Evolutionary conservation across 139 green algal species (phyloP), one percentile per base, ranked within the genome.

Genomic region (Chlamydomonas sp.): DNA sequence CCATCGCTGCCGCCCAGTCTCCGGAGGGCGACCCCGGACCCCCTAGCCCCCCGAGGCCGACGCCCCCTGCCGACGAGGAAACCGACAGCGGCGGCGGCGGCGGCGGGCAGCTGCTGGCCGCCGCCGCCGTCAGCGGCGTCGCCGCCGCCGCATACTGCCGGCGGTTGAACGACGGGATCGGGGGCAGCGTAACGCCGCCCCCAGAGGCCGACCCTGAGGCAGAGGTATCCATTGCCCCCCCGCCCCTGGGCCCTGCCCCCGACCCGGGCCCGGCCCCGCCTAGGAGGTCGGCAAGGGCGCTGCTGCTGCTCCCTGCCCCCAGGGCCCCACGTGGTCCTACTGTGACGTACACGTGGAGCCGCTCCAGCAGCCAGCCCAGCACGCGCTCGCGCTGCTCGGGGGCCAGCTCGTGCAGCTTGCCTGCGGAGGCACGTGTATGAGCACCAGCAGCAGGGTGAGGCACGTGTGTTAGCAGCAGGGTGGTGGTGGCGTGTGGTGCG

Each of bases 351-450:
- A 88, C 72, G 20, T 90, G 88, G 16, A 93, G 81, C 8, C 83
- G 81, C 78, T 93, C 88, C 58, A 94, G 87, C 73, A 94, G 75
- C 83, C 88, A 90, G 0, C 87, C 76, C 63, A 94, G 80, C 68
- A 94, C 89, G 4, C 87, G 87, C 84, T 94, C 89, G 0, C 91
- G 86, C 86, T 94, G 91, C 81, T 91, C 84, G 77, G 63, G 5
- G 80, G 72, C 86, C 20, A 94, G 87, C 63, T 94, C 89, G 10
- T 94, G 88, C 58, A 94, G 77, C 2, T 85, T 87, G 64, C 91
- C 91, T 85, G 85, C 49, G 18, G 63, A 2, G 3, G 68, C 63
- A 58, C 49, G 57, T 0, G 71, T 12, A 15, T 5, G 17, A 57
- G 80, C 66, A n/a, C 62, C 62, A 68, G 78, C 16, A 59, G 17